Conservation (phyloP, 2,329 filamentous ascomycete genomes). For the Claviceps arundinis region DNA sequence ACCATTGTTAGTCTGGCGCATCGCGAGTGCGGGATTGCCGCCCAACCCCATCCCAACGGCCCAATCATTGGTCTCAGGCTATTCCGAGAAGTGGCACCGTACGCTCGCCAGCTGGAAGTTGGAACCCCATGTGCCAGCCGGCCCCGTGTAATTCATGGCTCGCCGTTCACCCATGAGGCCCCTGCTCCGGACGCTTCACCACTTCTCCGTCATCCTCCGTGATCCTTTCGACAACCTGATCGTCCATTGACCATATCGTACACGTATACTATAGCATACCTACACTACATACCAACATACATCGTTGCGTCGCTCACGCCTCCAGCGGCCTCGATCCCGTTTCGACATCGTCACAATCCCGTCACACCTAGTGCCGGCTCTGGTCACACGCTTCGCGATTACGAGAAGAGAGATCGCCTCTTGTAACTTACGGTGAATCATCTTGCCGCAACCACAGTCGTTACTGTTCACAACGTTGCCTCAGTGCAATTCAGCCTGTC, state of each 20-base stretch:
- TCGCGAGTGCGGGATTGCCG: too few species aligned
- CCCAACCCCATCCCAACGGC: too few species aligned
- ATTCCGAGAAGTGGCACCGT: too few species aligned
- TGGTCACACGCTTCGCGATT: too few species aligned
- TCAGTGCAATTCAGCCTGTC: too few species aligned
- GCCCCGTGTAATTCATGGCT: neutral
- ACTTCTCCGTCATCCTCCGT: neutral
- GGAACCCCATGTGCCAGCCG: neutral
- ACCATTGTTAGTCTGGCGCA: too few species aligned
- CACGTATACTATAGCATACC: neutral
- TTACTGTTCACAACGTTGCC: neutral
- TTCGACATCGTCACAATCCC: too few species aligned
- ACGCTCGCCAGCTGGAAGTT: too few species aligned
- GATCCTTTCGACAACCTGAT: neutral
- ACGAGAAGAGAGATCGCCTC: neutral
- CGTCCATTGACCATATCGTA: neutral
- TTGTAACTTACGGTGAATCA: neutral
- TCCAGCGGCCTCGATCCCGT: neutral
- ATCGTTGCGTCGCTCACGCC: neutral
- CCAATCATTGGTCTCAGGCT: too few species aligned
- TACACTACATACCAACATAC: too few species aligned
- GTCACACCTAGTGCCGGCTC: neutral
- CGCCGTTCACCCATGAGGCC: too few species aligned
- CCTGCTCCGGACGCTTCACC: too few species aligned
- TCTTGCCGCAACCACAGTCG: neutral